Evolutionary conservation across 2,329 filamentous ascomycete genomes (phyloP).

Genomic region (Aaosphaeria arxii): DNA sequence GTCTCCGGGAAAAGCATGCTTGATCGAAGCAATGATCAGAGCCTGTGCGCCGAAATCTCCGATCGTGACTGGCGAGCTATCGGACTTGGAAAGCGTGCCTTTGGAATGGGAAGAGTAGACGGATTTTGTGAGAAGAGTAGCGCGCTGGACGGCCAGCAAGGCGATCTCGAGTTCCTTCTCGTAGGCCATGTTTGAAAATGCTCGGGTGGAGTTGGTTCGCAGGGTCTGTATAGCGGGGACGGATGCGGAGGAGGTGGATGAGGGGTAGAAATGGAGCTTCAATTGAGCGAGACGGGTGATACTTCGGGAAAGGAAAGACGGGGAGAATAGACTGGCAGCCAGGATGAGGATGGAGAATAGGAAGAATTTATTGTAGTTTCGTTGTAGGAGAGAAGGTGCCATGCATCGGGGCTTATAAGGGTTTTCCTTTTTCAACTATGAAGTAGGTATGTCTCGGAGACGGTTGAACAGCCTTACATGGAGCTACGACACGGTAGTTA

Average conservation of each 20-base stretch:
- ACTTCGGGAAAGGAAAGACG: conserved; percentile 26
- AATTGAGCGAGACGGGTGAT: conserved; percentile 25
- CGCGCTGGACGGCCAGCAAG: conserved; percentile 84
- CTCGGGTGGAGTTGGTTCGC: conserved; percentile 9
- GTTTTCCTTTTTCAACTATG: no score
- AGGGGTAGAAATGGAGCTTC: conserved; percentile 27
- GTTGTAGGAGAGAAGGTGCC: conserved; percentile 2
- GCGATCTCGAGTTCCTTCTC: conserved; percentile 77
- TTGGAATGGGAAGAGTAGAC: conserved; percentile 89
- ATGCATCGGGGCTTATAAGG: conserved; percentile 1
- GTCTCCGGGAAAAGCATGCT: conserved; percentile 84
- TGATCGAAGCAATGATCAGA: conserved; percentile 87
- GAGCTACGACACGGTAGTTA: no score
- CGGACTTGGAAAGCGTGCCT: conserved; percentile 89
- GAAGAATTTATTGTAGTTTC: conserved; percentile 22
- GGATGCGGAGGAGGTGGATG: not conserved
- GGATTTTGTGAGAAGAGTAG: conserved; percentile 69
- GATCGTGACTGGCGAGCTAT: conserved; percentile 95
- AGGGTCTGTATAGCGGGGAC: conserved; percentile 11
- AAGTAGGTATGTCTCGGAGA: no score
- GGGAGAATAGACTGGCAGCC: conserved; percentile 25
- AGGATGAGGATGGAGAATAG: conserved; percentile 28
- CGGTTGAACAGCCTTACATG: no score
- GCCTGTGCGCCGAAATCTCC: conserved; percentile 98
- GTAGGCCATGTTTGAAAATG: conserved; percentile 52